Percentiles rank a stretch among this genome's conserved stretches.
phyloP scores from a whole-genome alignment of 2,329 filamentous ascomycete genomes.

The Myriosclerotinia curreyana region DNA sequence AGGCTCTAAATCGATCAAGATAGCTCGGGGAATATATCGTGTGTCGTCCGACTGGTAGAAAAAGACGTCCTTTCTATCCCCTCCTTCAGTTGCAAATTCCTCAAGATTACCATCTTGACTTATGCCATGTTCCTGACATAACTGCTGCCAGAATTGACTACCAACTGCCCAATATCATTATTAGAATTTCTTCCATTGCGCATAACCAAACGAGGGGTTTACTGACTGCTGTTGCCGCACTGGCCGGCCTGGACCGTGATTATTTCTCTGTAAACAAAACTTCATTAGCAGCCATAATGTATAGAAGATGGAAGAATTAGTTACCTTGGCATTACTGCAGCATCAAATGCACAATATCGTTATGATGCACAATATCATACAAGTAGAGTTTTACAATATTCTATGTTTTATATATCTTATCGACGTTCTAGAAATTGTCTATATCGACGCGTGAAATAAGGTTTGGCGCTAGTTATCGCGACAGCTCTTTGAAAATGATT shows the following conservation, averaged over 20 bases:
- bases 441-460: conserved; percentile 20
- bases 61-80: conserved; percentile 97
- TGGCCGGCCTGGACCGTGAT: conserved; percentile 99
- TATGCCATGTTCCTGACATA: conserved; percentile 97
- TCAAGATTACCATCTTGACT: conserved; percentile 95
- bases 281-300: conserved; percentile 23
- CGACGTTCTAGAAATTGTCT: conserved; percentile 12
- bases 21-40: conserved; percentile 93
- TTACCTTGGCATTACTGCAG: conserved; percentile 40
- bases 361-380: conserved; percentile 10
- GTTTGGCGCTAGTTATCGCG: conserved; percentile 21
- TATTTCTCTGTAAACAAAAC: conserved; percentile 68
- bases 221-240: conserved; percentile 98
- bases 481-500: conserved; percentile 20
- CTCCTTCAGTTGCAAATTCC: conserved; percentile 95
- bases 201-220: conserved; percentile 19
- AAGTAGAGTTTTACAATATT: neutral
- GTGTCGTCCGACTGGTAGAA: conserved; percentile 99
- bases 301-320: neutral
- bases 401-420: neutral
- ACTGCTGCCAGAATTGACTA: conserved; percentile 97
- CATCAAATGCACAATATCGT: conserved; percentile 27
- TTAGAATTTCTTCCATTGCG: conserved; percentile 22
- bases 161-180: conserved; percentile 60
- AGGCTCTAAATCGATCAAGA: conserved; percentile 91